These are phyloP conservation scores for Rugonectria rugulosa DNA, from an alignment of 2,329 filamentous ascomycete species.

Conservation along the genomic window DNA sequence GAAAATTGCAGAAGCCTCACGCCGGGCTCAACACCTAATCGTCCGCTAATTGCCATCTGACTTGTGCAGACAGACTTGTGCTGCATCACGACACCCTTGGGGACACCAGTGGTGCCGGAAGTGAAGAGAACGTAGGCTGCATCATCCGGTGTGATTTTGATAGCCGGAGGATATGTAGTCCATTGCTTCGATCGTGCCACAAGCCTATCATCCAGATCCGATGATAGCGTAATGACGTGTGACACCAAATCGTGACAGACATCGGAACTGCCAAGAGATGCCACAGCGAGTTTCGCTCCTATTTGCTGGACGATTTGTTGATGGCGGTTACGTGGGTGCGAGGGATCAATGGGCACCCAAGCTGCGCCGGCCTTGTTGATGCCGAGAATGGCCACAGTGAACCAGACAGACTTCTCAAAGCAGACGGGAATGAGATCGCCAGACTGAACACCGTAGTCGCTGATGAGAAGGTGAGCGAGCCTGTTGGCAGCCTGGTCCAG, in stretches of 20 bases:
- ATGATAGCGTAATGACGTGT: neutral
- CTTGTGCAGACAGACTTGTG: conserved; percentile 27
- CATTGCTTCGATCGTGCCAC: neutral
- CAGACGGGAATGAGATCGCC: too few relatives aligned
- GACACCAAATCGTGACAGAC: neutral
- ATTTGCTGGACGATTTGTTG: conserved; percentile 2
- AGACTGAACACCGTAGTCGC: neutral
- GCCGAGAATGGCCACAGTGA: conserved; percentile 1
- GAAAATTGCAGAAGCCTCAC: conserved; percentile 20
- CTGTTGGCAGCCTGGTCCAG: conserved; percentile 13
- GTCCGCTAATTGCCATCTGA: conserved; percentile 9
- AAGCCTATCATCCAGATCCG: neutral
- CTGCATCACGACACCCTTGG: conserved; percentile 35
- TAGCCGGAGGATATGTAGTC: neutral
- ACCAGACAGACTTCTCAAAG: conserved; percentile 8
- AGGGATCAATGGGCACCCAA: conserved; percentile 5
- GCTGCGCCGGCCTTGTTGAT: conserved; percentile 7
- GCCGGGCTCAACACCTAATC: conserved; percentile 5
- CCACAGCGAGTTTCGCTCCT: neutral
- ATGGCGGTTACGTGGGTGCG: conserved; percentile 5
- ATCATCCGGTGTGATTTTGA: neutral
- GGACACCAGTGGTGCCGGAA: conserved; percentile 35
- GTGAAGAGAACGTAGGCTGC: conserved; percentile 36
- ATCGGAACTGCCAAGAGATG: neutral
- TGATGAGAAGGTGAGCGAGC: neutral